Percentiles rank a stretch among this genome's conserved stretches.
Evolutionary conservation across 176 grass and related monocot species (phyloP).

Genomic region (Olyra latifolia): DNA sequence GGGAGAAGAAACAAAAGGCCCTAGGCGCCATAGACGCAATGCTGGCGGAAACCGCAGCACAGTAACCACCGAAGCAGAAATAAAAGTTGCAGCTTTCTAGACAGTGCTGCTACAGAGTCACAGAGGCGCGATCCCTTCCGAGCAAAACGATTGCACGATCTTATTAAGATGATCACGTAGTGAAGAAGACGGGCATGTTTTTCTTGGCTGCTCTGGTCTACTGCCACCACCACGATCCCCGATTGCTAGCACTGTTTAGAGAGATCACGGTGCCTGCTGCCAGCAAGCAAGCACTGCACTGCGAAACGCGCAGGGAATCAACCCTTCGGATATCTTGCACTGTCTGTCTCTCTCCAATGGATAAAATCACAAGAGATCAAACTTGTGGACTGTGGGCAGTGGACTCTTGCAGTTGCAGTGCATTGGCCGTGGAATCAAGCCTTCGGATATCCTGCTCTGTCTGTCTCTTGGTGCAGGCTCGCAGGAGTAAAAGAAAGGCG

Average conservation of each 20-base stretch:
- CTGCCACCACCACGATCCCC: too few relatives aligned
- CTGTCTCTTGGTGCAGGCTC: too few relatives aligned
- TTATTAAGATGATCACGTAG: background rate
- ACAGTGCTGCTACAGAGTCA: background rate
- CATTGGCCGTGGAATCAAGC: too few relatives aligned
- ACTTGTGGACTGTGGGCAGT: background rate
- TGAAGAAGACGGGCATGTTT: background rate
- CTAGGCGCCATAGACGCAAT: background rate
- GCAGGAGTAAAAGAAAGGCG: background rate
- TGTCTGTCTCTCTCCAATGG: background rate
- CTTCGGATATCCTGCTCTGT: too few relatives aligned
- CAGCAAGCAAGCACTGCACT: conserved; percentile 21
- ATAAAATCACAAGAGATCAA: background rate
- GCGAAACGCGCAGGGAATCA: conserved; percentile 8
- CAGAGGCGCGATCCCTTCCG: background rate
- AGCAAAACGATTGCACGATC: background rate
- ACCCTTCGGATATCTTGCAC: background rate
- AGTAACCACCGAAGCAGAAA: background rate
- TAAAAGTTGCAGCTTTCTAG: background rate
- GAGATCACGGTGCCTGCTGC: background rate
- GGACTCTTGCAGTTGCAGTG: conserved; percentile 4
- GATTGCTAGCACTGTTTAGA: background rate
- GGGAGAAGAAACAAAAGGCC: background rate
- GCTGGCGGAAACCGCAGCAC: background rate
- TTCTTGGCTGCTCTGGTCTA: background rate